These are phyloP conservation scores for Brassica juncea DNA, from an alignment of 345 rosid genomes.

Conservation along the genomic window DNA sequence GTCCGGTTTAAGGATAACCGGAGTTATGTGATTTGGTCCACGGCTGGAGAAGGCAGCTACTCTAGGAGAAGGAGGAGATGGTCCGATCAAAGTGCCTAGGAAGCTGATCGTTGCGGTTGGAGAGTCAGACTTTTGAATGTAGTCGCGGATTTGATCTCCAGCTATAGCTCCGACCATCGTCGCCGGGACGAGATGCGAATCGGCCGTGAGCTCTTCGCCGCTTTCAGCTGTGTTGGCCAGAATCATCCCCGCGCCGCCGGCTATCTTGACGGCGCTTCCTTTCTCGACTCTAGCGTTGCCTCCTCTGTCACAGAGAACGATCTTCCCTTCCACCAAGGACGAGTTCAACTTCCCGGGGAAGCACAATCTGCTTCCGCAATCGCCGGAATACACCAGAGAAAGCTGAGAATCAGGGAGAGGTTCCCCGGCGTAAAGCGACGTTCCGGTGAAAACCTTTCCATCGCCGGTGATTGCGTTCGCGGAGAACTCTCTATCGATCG, in stretches of 20 bases:
- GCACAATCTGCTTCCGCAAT: not conserved
- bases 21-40: slow-evolving; percentile 62
- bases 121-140: not conserved
- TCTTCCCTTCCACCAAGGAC: not conserved
- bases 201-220: not conserved
- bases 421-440: not conserved
- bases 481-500: not conserved
- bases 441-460: not conserved
- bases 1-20: slow-evolving; percentile 74
- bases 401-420: not conserved
- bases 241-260: not conserved
- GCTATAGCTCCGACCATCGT: not conserved
- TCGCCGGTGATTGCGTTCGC: not conserved
- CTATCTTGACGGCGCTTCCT: not conserved
- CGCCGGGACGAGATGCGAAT: not conserved
- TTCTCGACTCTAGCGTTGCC: not conserved
- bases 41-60: slow-evolving; percentile 78
- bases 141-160: not conserved
- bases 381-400: not conserved
- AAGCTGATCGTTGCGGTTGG: slow-evolving; percentile 44
- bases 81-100: slow-evolving; percentile 54
- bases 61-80: slow-evolving; percentile 62
- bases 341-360: not conserved
- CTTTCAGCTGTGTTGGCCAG: not conserved
- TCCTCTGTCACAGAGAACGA: slow-evolving; percentile 1